Evolutionary conservation across 2,329 filamentous ascomycete species (phyloP), one percentile per base, ranked within the genome.

Genomic region (Fusarium brevicatenulatum): DNA sequence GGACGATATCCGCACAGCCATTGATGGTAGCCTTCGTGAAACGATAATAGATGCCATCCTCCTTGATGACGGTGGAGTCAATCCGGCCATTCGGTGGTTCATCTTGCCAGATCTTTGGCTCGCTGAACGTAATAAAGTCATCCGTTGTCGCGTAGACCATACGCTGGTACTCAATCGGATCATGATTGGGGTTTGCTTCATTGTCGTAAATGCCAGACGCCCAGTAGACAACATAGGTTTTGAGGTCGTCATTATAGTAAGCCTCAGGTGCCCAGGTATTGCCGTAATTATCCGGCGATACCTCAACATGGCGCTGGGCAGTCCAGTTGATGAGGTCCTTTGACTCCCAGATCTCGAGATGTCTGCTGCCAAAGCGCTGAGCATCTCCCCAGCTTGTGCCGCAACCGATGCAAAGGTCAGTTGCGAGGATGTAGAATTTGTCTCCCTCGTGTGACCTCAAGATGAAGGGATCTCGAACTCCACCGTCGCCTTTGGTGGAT

Each of bases 181-280:
- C n/a, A 2, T 70, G 68, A 7, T 66, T 16, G 1, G 60, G 53
- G 23, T 70, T 67, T 6, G 58, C 40, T 9, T 53, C 21, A 2
- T 72, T 78, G 2, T 53, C 34, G 58, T 87, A 88, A 2, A 87
- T 80, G 1, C 83, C 77, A 3, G 80, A 81, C 1, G 80, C 81
- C 85, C 86, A 87, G 73, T 85, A 87, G 13, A 85, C 82, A 18
- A 84, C 57, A 49, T 86, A 87, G 3, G 79, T 75, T 15, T 82
- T 80, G 7, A 85, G 78, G 0, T 78, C 78, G 0, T 82, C 76
- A 37, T 87, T 85, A 44, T 84, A 87, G 72, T 84, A 86, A 0
- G 86, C 86, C 52, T 88, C 86, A 0, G 85, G 85, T 2, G 86
- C 85, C 86, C 86, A 88, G 1, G 86, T 88, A 58, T 86, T 88